phyloP scores from a whole-genome alignment of 805 yeast species.

The Sugiyamaella americana region DNA sequence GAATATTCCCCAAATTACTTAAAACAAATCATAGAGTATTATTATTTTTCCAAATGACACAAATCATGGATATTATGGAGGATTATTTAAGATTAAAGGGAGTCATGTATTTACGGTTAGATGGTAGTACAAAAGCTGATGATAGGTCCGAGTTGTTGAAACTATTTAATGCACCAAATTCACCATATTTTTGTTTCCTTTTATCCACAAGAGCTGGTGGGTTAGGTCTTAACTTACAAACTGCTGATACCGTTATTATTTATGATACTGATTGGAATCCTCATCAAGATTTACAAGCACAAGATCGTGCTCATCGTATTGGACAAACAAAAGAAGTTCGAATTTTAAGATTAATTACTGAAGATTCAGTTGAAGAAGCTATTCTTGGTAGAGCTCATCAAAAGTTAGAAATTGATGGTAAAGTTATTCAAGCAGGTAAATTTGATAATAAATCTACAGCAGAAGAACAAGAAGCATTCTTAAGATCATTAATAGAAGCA shows the following conservation, averaged over 20 bases:
- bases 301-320: constrained; percentile 97
- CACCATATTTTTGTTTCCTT: constrained; percentile 83
- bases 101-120: constrained; percentile 79
- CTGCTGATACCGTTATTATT: constrained; percentile 95
- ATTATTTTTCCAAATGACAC: constrained; percentile 97
- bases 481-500: constrained; percentile 78
- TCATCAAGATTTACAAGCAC: constrained; percentile 98
- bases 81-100: constrained; percentile 72
- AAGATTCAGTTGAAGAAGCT: constrained; percentile 89
- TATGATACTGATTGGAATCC: constrained; percentile 99
- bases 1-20: constrained; percentile 80
- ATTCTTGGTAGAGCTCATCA: constrained; percentile 89
- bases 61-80: constrained; percentile 97
- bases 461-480: constrained; percentile 93
- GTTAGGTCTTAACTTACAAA: constrained; percentile 87
- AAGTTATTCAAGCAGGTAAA: constrained; percentile 97
- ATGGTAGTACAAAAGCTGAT: constrained; percentile 93
- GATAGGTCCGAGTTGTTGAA: constrained; percentile 82
- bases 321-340: constrained; percentile 98
- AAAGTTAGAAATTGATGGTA: constrained; percentile 92
- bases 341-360: constrained; percentile 83
- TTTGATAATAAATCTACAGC: constrained; percentile 94
- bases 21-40: constrained; percentile 85
- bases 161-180: constrained; percentile 72
- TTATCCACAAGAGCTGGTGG: constrained; percentile 98